A percentile compares a stretch with the other conserved stretches of the same genome.
These are phyloP conservation scores for Spizellomyces punctatus DNA, from an alignment of 192 early-diverging fungal genomes.

Conservation along the genomic window DNA sequence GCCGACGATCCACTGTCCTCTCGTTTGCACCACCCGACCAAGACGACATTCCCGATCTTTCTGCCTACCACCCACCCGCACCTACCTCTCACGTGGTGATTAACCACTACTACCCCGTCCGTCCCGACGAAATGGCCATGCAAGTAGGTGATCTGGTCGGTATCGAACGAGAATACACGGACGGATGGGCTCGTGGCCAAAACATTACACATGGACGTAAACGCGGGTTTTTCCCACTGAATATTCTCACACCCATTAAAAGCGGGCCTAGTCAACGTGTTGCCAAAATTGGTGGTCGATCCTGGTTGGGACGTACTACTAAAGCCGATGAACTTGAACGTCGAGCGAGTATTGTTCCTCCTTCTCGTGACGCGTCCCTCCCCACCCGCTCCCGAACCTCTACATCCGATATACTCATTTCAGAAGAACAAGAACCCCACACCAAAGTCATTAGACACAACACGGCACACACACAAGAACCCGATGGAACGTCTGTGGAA, in stretches of 20 bases:
- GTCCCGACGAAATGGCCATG: constrained; percentile 50
- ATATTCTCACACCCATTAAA: constrained; percentile 48
- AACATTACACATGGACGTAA: constrained; percentile 54
- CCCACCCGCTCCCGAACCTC: not conserved
- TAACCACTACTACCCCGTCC: constrained; percentile 33
- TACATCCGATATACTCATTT: not conserved
- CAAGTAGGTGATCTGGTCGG: constrained; percentile 57
- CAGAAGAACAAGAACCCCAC: not conserved
- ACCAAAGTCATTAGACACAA: not conserved
- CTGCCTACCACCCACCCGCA: constrained; percentile 45
- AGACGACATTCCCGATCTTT: constrained; percentile 49
- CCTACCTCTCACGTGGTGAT: constrained; percentile 55
- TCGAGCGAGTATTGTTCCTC: not conserved
- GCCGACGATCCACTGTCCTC: constrained; percentile 1
- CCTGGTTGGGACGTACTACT: constrained; percentile 5
- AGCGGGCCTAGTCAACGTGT: constrained; percentile 53
- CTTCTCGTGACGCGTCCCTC: not conserved
- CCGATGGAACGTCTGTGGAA: not conserved
- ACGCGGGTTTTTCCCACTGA: constrained; percentile 55
- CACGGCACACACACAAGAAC: not conserved
- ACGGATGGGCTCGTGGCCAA: constrained; percentile 59
- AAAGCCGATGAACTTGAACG: not conserved
- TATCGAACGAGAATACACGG: constrained; percentile 52
- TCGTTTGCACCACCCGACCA: constrained; percentile 15
- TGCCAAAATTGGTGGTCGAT: constrained; percentile 15